Evolutionary conservation across 805 yeast genomes (phyloP).

Genomic region (Zygosaccharomyces bailii): DNA sequence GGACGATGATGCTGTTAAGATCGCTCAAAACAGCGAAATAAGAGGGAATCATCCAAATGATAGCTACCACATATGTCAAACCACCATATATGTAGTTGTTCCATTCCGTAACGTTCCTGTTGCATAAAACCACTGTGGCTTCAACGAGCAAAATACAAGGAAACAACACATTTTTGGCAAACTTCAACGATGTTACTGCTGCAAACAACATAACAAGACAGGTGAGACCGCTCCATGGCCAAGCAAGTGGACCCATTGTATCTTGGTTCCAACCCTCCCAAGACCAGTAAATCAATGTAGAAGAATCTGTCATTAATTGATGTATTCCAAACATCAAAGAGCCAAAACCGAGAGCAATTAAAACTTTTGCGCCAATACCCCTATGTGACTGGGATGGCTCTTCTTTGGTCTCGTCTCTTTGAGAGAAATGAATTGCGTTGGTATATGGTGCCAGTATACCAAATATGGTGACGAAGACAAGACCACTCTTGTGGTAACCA

Average conservation of each 20-base stretch:
- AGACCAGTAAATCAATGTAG: constrained; percentile 87
- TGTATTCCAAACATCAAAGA: constrained; percentile 66
- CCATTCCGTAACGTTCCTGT: constrained; percentile 27
- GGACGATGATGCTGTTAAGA: constrained; percentile 53
- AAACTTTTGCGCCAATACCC: constrained; percentile 18
- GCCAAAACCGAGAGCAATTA: constrained; percentile 63
- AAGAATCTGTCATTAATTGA: constrained; percentile 76
- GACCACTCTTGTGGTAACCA: constrained; percentile 74
- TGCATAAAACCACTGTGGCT: constrained; percentile 30
- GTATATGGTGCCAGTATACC: constrained; percentile 58
- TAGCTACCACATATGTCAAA: constrained; percentile 56
- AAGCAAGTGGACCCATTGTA: constrained; percentile 83
- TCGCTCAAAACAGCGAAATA: constrained; percentile 56
- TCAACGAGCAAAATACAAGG: constrained; percentile 29
- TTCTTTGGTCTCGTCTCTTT: constrained; percentile 17
- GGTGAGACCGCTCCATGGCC: constrained; percentile 57
- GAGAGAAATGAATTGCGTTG: constrained; percentile 25
- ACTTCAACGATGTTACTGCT: constrained; percentile 32
- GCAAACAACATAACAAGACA: constrained; percentile 61
- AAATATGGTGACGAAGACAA: constrained; percentile 40
- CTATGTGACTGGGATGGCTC: neutral
- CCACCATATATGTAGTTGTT: constrained; percentile 57
- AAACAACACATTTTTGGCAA: constrained; percentile 24
- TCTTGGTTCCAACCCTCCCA: constrained; percentile 92
- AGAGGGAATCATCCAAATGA: constrained; percentile 62